Conservation (phyloP, 306 rosid genomes). For the Boehmeria nivea region DNA sequence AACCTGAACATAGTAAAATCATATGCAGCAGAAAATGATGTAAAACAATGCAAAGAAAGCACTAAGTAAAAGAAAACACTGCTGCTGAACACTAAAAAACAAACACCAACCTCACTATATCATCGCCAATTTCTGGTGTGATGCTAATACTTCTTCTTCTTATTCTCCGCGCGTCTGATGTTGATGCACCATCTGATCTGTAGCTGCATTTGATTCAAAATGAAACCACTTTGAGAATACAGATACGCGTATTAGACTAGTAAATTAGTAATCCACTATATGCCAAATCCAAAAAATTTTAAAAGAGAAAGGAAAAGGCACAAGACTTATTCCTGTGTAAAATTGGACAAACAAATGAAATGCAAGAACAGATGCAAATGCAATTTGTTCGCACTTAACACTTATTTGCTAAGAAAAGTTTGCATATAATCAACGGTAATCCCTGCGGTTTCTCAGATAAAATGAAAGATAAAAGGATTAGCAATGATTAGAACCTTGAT, state of each 20-base stretch:
- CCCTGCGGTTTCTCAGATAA: background rate
- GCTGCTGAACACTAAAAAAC: conserved; percentile 19
- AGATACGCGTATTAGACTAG: conserved; percentile 7
- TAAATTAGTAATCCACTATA: background rate
- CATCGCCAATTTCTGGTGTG: conserved; percentile 98
- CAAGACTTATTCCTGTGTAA: background rate
- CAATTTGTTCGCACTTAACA: too few species aligned
- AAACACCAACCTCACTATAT: conserved; percentile 84
- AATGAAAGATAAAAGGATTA: conserved; percentile 14
- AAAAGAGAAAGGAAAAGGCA: background rate
- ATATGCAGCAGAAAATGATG: background rate
- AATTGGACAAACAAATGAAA: too few species aligned
- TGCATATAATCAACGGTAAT: too few species aligned
- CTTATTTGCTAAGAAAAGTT: too few species aligned
- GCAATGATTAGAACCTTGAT: conserved; percentile 63
- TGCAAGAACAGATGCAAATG: too few species aligned
- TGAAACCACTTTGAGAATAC: conserved; percentile 2
- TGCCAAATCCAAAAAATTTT: background rate
- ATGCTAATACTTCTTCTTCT: conserved; percentile 98
- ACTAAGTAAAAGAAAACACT: background rate
- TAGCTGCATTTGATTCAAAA: conserved; percentile 34
- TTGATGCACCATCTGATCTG: conserved; percentile 78
- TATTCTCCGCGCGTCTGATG: conserved; percentile 74
- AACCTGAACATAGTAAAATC: background rate
- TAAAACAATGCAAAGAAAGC: background rate